Percentiles rank a stretch among this genome's conserved stretches.
Conservation (phyloP, 345 rosid genomes). For the Eucalyptus victrix region DNA sequence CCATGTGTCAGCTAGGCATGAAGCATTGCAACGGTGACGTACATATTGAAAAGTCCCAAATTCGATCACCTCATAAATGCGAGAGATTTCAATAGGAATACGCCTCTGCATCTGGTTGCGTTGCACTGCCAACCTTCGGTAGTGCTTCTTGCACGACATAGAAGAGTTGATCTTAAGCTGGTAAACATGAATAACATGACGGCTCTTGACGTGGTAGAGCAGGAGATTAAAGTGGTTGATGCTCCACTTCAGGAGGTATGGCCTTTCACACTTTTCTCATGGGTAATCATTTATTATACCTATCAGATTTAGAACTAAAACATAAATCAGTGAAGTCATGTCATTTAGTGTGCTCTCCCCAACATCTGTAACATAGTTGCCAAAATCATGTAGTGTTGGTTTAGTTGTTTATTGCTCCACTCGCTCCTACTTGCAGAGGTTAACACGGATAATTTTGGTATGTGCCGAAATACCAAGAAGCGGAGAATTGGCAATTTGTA, state of each 20-base stretch:
- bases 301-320: too few species aligned
- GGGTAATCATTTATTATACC: too few species aligned
- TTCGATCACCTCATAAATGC: neutral
- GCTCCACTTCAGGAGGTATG: neutral
- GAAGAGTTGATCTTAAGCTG: neutral
- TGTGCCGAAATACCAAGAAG: neutral
- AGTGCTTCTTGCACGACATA: neutral
- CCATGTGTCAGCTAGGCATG: neutral
- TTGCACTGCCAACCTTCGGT: neutral
- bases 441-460: neutral
- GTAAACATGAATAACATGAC: neutral
- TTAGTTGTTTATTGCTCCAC: neutral
- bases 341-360: neutral
- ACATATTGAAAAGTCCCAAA: neutral
- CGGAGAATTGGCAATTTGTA: too few species aligned
- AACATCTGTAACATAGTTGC: neutral
- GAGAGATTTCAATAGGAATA: neutral
- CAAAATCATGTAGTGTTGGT: neutral
- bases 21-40: neutral
- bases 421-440: neutral
- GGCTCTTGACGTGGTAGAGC: neutral
- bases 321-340: neutral
- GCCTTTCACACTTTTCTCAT: neutral
- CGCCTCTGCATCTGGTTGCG: neutral
- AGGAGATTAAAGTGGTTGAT: neutral